These are phyloP conservation scores for Colletotrichum sp. DNA, from an alignment of 2,329 filamentous ascomycete genomes.

Conservation along the genomic window DNA sequence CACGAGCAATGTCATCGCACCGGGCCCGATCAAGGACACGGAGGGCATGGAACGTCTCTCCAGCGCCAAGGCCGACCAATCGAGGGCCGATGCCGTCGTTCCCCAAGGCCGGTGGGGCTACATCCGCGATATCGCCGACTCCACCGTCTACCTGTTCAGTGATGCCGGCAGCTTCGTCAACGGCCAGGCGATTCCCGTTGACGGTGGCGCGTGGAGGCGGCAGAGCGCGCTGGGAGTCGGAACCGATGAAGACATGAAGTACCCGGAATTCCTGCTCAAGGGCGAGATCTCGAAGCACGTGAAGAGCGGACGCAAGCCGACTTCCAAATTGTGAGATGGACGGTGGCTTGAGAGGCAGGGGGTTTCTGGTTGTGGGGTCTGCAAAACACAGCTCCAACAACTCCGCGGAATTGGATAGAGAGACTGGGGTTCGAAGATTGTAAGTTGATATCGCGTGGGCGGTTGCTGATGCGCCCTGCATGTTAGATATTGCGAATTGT, in stretches of 20 bases:
- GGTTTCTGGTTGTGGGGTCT: background rate
- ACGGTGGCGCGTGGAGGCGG: slow-evolving; percentile 64
- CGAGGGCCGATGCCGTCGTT: slow-evolving; percentile 50
- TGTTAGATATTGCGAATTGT: background rate
- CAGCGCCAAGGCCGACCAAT: slow-evolving; percentile 39
- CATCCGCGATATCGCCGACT: slow-evolving; percentile 89
- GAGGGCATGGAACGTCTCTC: slow-evolving; percentile 76
- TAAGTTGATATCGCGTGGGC: background rate
- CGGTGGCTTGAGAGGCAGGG: background rate
- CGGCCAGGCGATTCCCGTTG: slow-evolving; percentile 79
- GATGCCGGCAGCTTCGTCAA: slow-evolving; percentile 88
- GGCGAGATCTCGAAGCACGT: slow-evolving; percentile 39
- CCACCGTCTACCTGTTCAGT: slow-evolving; percentile 87
- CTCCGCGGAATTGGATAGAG: background rate
- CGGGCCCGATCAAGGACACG: slow-evolving; percentile 84
- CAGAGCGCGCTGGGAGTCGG: slow-evolving; percentile 53
- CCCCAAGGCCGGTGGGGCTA: slow-evolving; percentile 80
- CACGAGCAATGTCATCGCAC: slow-evolving; percentile 87
- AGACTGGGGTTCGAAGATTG: background rate
- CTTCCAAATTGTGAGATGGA: slow-evolving; percentile 43
- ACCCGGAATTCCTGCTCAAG: slow-evolving; percentile 54
- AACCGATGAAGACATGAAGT: slow-evolving; percentile 51
- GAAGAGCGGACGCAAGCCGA: slow-evolving; percentile 35
- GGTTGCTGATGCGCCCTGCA: background rate
- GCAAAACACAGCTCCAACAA: background rate